A percentile compares a stretch with the other conserved stretches of the same genome.
Conservation (phyloP, 169 alveolate genomes). For the Plasmodium malariae region DNA sequence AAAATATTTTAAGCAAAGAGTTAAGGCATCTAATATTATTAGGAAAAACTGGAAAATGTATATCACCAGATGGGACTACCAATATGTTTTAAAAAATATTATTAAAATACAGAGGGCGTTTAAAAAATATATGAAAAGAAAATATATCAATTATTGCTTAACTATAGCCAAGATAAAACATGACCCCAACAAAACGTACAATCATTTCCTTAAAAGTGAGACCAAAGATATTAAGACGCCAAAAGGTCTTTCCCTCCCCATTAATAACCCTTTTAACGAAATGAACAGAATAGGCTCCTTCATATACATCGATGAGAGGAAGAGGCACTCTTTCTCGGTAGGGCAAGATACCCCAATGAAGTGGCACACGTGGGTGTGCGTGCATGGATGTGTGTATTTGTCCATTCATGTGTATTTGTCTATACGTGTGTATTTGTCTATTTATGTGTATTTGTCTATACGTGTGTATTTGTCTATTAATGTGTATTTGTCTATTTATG, state of each 20-base stretch:
- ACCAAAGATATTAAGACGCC: too few species aligned
- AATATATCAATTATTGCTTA: slow-evolving; percentile 49
- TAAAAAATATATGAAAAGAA: slow-evolving; percentile 50
- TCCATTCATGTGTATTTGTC: not conserved
- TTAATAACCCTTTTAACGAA: not conserved
- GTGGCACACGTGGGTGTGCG: not conserved
- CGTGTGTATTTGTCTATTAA: too few species aligned
- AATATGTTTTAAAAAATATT: slow-evolving; percentile 23
- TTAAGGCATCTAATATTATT: slow-evolving; percentile 44
- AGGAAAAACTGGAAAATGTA: slow-evolving; percentile 61
- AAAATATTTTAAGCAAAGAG: slow-evolving; percentile 53
- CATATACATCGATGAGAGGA: slow-evolving; percentile 29
- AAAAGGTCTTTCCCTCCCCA: too few species aligned
- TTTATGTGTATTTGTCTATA: not conserved
- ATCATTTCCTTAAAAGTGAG: slow-evolving; percentile 14
- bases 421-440: not conserved
- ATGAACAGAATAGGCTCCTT: slow-evolving; percentile 59
- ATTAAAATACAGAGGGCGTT: slow-evolving; percentile 66
- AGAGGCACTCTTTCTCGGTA: slow-evolving; percentile 65
- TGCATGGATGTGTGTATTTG: not conserved
- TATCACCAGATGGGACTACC: slow-evolving; percentile 59
- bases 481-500: too few species aligned
- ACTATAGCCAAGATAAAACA: slow-evolving; percentile 18
- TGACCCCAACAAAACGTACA: slow-evolving; percentile 12
- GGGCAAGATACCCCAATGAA: not conserved